Conservation (phyloP, 1,284 basidiomycete genomes). For the Peniophora sp. region DNA sequence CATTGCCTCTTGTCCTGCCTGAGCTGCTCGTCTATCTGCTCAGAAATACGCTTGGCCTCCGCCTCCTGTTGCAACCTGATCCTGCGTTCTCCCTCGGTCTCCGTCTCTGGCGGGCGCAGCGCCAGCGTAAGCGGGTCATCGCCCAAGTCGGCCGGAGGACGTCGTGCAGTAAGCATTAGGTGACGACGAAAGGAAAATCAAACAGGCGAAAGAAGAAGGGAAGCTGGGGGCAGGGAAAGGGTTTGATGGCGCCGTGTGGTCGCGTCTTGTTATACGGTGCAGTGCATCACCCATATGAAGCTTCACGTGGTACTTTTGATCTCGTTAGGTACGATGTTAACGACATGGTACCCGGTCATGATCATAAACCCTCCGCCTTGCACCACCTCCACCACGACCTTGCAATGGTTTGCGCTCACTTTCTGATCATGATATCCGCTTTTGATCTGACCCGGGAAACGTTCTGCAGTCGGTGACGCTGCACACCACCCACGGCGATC, state of each 20-base stretch:
- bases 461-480: conserved; percentile 83
- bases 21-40: conserved; percentile 74
- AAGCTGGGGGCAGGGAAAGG: conserved; percentile 15
- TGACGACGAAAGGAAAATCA: conserved; percentile 27
- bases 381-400: neutral
- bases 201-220: no score
- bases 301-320: no score
- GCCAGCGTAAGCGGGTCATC: conserved; percentile 70
- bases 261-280: no score
- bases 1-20: conserved; percentile 56
- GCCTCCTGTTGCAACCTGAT: conserved; percentile 54
- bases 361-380: conserved; percentile 12
- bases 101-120: conserved; percentile 56
- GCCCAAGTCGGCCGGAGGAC: conserved; percentile 50
- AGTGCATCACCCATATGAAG: no score
- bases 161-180: conserved; percentile 16
- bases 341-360: no score
- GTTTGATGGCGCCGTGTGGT: conserved; percentile 6
- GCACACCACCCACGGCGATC: conserved; percentile 88
- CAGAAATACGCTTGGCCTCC: conserved; percentile 66
- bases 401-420: neutral
- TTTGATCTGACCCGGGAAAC: no score
- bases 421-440: no score
- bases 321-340: no score
- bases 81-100: conserved; percentile 56